Evolutionary conservation across 352 stramenopile genomes (phyloP).

Genomic region (Phytophthora vignae): DNA sequence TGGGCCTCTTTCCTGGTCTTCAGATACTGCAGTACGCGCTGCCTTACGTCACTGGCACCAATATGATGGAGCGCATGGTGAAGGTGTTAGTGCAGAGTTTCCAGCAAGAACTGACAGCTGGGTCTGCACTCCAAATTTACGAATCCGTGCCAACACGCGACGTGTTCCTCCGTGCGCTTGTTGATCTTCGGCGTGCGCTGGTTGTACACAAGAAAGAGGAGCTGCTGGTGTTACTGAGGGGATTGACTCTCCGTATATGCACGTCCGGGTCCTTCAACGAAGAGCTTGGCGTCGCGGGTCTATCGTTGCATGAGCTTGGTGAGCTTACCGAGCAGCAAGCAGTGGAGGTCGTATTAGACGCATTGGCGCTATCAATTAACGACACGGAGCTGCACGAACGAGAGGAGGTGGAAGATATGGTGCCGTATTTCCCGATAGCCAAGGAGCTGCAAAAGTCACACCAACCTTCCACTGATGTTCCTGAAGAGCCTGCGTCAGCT

Average conservation of each 20-base stretch:
- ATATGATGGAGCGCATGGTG: constrained; percentile 67
- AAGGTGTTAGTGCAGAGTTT: constrained; percentile 69
- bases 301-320: constrained; percentile 65
- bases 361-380: constrained; percentile 69
- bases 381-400: constrained; percentile 76
- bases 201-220: constrained; percentile 58
- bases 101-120: constrained; percentile 78
- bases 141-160: constrained; percentile 74
- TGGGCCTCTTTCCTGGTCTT: constrained; percentile 71
- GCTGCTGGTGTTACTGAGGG: constrained; percentile 49
- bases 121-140: constrained; percentile 71
- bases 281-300: constrained; percentile 56
- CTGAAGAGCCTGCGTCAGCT: constrained; percentile 12
- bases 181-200: constrained; percentile 72
- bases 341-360: constrained; percentile 63
- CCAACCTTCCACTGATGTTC: constrained; percentile 10
- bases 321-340: constrained; percentile 66
- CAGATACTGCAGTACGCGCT: constrained; percentile 73
- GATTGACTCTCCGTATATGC: constrained; percentile 71
- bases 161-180: constrained; percentile 80
- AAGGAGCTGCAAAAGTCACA: constrained; percentile 54
- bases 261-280: constrained; percentile 81
- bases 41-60: constrained; percentile 43
- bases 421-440: constrained; percentile 72
- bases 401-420: constrained; percentile 72